Evolutionary conservation across 2,329 filamentous ascomycete genomes (phyloP).

Genomic region (Xylariaceae sp.): DNA sequence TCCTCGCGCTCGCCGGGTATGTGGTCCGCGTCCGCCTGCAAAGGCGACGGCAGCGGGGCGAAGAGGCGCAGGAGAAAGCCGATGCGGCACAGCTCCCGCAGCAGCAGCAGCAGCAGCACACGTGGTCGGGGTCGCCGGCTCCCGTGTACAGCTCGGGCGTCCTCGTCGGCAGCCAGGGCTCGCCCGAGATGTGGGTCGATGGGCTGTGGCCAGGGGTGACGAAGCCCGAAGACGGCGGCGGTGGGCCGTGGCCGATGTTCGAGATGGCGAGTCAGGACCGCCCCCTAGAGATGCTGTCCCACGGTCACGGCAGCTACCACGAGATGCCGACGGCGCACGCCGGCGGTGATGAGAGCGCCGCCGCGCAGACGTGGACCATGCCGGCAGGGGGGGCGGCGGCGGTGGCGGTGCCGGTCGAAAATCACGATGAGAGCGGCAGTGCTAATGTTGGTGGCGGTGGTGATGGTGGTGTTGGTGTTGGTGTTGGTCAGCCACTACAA

Average conservation of each 20-base stretch:
- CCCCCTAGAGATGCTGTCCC: slow-evolving; percentile 6
- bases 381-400: not conserved
- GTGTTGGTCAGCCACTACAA: too few relatives aligned
- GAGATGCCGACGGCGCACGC: slow-evolving; percentile 4
- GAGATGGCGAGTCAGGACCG: slow-evolving; percentile 18
- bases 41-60: slow-evolving; percentile 1
- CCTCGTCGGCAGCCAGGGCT: not conserved
- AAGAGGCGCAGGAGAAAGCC: slow-evolving; percentile 2
- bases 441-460: not conserved
- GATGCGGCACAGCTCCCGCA: not conserved
- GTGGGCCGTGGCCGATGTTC: slow-evolving; percentile 8
- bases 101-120: slow-evolving; percentile 1
- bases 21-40: slow-evolving; percentile 3
- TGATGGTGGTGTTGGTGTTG: too few relatives aligned
- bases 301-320: slow-evolving; percentile 1
- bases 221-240: not conserved
- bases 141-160: slow-evolving; percentile 5
- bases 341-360: not conserved
- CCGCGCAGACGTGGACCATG: too few relatives aligned
- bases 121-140: slow-evolving; percentile 3
- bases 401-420: not conserved
- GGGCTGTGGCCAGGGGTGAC: slow-evolving; percentile 7
- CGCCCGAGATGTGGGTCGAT: slow-evolving; percentile 4
- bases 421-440: not conserved
- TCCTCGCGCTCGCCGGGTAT: slow-evolving; percentile 14